These are phyloP conservation scores for Mucor plumbeus DNA, from an alignment of 371 early-diverging fungal species.

Conservation along the genomic window DNA sequence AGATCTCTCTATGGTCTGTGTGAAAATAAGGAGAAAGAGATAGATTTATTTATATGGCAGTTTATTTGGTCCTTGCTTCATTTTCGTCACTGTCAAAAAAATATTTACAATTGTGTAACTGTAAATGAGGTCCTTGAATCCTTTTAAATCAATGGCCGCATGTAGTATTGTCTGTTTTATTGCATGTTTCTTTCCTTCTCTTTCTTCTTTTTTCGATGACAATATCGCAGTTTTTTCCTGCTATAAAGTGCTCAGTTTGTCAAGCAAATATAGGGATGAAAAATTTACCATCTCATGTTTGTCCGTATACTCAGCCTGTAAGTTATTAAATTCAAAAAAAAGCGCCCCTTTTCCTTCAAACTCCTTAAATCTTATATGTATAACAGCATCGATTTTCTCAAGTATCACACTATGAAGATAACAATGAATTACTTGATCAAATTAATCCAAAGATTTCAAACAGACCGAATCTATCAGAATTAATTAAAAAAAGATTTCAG, in stretches of 20 bases:
- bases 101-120: conserved; percentile 1
- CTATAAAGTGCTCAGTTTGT: background rate
- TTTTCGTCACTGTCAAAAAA: conserved; percentile 11
- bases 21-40: conserved; percentile 7
- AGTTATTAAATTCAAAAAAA: background rate
- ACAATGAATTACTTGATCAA: background rate
- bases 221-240: background rate
- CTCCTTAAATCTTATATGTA: background rate
- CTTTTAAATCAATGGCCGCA: conserved; percentile 1
- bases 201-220: background rate
- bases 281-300: background rate
- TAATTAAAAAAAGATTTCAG: background rate
- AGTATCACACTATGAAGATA: conserved; percentile 7
- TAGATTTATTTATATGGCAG: background rate
- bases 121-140: background rate
- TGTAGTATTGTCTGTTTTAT: background rate
- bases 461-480: background rate
- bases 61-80: background rate
- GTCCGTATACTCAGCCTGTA: conserved; percentile 1
- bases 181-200: conserved; percentile 2
- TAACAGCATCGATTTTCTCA: conserved; percentile 11
- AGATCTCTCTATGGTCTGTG: conserved; percentile 11
- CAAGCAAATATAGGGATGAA: background rate
- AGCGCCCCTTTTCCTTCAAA: background rate
- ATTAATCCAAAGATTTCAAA: too few species aligned